These are phyloP conservation scores for Isatis tinctoria DNA, from an alignment of 345 rosid species.

Conservation along the genomic window DNA sequence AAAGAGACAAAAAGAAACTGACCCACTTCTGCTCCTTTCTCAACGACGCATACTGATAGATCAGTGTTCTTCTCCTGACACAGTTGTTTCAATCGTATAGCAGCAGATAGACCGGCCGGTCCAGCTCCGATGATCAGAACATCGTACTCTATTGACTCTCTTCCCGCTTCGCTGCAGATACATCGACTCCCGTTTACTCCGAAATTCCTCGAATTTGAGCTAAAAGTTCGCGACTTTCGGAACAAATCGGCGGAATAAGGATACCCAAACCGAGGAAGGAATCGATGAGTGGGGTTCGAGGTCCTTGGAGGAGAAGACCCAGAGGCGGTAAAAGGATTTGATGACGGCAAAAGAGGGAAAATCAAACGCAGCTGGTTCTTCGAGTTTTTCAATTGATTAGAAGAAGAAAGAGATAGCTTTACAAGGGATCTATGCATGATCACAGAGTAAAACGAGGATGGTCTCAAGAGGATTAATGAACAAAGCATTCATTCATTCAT, in stretches of 20 bases:
- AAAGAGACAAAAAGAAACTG: slow-evolving; percentile 21
- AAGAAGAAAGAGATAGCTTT: slow-evolving; percentile 15
- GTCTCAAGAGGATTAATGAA: neutral
- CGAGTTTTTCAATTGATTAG: slow-evolving; percentile 15
- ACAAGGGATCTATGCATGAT: slow-evolving; percentile 46
- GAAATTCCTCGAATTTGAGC: slow-evolving; percentile 20
- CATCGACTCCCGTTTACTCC: slow-evolving; percentile 29
- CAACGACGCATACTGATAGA: slow-evolving; percentile 93
- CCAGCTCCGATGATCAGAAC: slow-evolving; percentile 94
- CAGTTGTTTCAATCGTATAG: slow-evolving; percentile 78
- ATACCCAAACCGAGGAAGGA: slow-evolving; percentile 18
- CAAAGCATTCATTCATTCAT: neutral
- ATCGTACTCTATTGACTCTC: slow-evolving; percentile 84
- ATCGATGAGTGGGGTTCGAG: neutral
- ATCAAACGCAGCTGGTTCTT: slow-evolving; percentile 10
- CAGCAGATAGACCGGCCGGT: slow-evolving; percentile 96
- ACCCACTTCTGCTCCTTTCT: slow-evolving; percentile 96
- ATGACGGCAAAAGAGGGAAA: slow-evolving; percentile 6
- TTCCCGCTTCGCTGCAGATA: slow-evolving; percentile 42
- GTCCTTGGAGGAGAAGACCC: slow-evolving; percentile 18
- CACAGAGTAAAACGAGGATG: neutral
- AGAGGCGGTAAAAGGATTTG: neutral
- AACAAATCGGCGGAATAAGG: slow-evolving; percentile 1
- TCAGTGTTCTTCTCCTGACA: slow-evolving; percentile 65
- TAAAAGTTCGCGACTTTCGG: slow-evolving; percentile 25